phyloP scores from a whole-genome alignment of 2,329 filamentous ascomycete species.

The Torrubiellomyces zombiae region DNA sequence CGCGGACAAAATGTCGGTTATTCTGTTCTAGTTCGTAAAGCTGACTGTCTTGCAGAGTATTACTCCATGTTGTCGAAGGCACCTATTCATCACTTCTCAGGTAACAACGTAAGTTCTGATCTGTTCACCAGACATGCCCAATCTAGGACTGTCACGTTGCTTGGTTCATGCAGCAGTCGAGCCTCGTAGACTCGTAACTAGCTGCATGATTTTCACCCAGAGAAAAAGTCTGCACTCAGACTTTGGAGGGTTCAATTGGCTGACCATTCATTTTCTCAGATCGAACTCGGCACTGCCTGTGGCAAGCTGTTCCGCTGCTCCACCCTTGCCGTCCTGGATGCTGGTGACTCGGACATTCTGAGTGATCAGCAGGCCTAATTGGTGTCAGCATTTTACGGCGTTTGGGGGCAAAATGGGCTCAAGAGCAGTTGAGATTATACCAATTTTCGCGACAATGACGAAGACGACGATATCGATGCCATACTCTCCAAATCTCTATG shows the following conservation, averaged over 20 bases:
- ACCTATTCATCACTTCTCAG: constrained; percentile 91
- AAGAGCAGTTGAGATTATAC: constrained; percentile 19
- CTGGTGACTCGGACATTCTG: constrained; percentile 97
- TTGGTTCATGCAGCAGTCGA: constrained; percentile 7
- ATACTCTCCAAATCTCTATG: too few species aligned
- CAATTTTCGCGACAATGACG: too few species aligned
- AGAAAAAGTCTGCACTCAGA: constrained; percentile 70
- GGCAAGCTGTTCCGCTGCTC: constrained; percentile 98
- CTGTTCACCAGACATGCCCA: too few species aligned
- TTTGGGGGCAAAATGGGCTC: constrained; percentile 23
- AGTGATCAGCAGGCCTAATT: constrained; percentile 52
- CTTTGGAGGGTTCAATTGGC: constrained; percentile 74
- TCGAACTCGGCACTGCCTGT: constrained; percentile 94
- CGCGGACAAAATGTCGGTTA: too few species aligned
- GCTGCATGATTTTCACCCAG: too few species aligned
- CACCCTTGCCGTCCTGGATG: constrained; percentile 92
- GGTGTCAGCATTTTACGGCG: constrained; percentile 20
- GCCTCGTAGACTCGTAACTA: constrained; percentile 1
- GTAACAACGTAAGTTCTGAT: constrained; percentile 98
- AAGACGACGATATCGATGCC: too few species aligned
- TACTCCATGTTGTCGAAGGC: constrained; percentile 88
- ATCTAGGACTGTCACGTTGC: constrained; percentile 10
- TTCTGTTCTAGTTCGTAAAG: too few species aligned
- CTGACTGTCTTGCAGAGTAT: too few species aligned
- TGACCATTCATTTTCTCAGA: constrained; percentile 49